phyloP scores from a whole-genome alignment of 345 rosid species.

The Lepidium didymum region DNA sequence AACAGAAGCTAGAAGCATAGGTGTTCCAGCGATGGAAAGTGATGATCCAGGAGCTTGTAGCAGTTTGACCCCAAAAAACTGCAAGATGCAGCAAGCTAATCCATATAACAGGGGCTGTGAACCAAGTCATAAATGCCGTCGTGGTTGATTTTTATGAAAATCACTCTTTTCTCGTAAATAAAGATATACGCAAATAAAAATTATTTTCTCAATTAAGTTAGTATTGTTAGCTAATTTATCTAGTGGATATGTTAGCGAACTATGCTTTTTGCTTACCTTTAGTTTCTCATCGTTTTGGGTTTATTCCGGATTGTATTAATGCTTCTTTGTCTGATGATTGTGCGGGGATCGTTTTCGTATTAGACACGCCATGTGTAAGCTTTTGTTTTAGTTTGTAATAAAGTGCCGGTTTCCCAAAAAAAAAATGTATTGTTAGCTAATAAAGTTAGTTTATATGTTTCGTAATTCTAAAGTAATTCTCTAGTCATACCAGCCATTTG shows the following conservation, averaged over 20 bases:
- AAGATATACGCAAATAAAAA: background rate
- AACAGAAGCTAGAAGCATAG: background rate
- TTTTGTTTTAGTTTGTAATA: no score
- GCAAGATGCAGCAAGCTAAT: background rate
- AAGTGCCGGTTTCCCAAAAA: no score
- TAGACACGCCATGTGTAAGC: no score
- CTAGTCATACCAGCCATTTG: background rate
- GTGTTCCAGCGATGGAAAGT: background rate
- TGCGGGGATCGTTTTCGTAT: no score
- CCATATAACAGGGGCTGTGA: background rate
- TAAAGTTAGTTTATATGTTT: background rate
- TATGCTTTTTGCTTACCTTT: no score
- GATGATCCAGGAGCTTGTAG: background rate
- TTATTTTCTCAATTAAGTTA: background rate
- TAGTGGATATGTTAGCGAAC: no score
- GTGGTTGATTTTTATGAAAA: background rate
- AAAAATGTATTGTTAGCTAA: background rate
- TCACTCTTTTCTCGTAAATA: background rate
- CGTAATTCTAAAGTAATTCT: background rate
- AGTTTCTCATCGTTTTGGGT: no score
- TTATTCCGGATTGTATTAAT: no score
- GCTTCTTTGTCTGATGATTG: no score
- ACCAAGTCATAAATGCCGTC: background rate
- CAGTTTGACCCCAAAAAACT: background rate
- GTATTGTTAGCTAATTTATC: background rate